Base-by-base conservation (phyloP, 1,284 basidiomycete genomes). In the Trichosporon sp. region DNA sequence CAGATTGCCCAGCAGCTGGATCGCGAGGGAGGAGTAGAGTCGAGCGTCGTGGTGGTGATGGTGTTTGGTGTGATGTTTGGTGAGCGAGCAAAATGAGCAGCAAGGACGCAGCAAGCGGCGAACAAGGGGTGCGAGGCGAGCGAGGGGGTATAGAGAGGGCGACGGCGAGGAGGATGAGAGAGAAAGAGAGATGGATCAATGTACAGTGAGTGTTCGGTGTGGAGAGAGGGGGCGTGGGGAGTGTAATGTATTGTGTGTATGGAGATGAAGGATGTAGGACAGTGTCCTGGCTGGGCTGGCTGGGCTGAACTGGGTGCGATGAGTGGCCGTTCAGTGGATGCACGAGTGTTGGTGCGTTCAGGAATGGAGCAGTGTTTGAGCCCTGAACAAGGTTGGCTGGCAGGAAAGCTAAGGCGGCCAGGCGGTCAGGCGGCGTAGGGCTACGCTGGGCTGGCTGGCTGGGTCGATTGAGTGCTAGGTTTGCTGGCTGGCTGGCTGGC, bases 111-210 rank as follows among this genome's bases (percentile, higher is more conserved):
- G 61, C 34, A 56, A 33, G 57, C 59, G 32, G 56, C 31, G 21
- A 57, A 11, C 36, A 56, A 11, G 46, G 34, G 52, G 33, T 46
- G 14, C 40, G 31, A 7, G 56, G 36, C 2, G 56, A 49, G 29
- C 3, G 36, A 37, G 36, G 3, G 40, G 29, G 44, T n/a, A 14
- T 29, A 44, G 62, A 25, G 62, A 19, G 36, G 11, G 56, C 36
- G 59, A 58, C 21, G 58, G 19, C 52, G 58, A 59, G 54, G 59
- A 62, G 33, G 58, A 32, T 34, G 44, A 29, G 59, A 21, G 25
- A 40, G 16, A 19, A 14, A 14, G 46, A 56, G 33, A 56, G 49
- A 31, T 10, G 33, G 59, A 65, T 14, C 37, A 58, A 31, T 49
- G n/a, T 61, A 49, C 61, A 54, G 46, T 25, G 54, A n/a, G 25